Evolutionary conservation across 148 eudicot genomes (phyloP), one percentile per base, ranked within the genome.

Genomic region (Spergularia bocconei): DNA sequence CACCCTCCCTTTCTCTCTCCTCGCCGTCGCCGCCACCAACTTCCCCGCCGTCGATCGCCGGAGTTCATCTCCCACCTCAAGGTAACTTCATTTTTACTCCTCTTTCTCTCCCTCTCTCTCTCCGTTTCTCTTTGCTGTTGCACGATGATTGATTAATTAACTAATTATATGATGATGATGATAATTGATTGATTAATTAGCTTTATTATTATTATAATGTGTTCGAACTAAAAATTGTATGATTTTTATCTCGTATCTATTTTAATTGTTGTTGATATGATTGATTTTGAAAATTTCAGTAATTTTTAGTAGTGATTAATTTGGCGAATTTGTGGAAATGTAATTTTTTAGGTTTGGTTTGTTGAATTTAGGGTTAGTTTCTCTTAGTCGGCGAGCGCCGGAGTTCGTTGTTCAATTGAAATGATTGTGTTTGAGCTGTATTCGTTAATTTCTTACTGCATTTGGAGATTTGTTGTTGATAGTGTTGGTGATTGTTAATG

Each of bases 11-110:
- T 39, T 61, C 69, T 16, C 21, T 19, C 59, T 41, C 67, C 4
- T 54, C 74, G 33, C 78, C 41, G 41, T 39, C 76, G 33, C 75
- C 57, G 36, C 2, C 41, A 16, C 65, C 44, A 48, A 1, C 13
- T 25, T 11, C 29, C 25, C 54, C 48, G 59, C 73, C 79, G 67
- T 59, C 19, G 70, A 38, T 50, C n/a, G 25, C 69, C 75, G 69
- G 33, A 63, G 13, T 11, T 71, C 25, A 11, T 70, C 7, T 25
- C 10, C 7, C 62, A 5, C 14, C 7, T 11, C n/a, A 1, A 70
- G 79, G 79, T 62, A 9, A 77, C 52, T 62, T 39, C 47, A 8
- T 50, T 25, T 25, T 2, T 29, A 29, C 2, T 29, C 36, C 36
- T 29, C 36, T 29, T 29, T 2, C 33, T 29, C 33, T 29, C 29